Percentiles rank a stretch among this genome's conserved stretches.
Evolutionary conservation across 192 early-diverging fungal genomes (phyloP).

Genomic region (Obelidium mucronatum): DNA sequence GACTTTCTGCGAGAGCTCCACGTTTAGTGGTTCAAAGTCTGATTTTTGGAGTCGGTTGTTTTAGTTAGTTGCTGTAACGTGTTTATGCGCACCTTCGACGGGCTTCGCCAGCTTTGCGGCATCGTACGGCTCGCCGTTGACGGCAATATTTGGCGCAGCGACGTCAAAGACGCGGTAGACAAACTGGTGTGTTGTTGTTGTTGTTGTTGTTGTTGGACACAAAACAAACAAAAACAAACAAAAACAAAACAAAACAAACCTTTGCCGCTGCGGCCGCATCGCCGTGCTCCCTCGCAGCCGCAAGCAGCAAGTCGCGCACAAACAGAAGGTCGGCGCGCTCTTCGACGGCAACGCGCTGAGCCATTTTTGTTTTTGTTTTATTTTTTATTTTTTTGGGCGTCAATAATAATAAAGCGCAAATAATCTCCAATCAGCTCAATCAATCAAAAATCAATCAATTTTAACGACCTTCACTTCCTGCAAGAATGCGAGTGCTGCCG

Average conservation of each 20-base stretch:
- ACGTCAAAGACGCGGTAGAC: background rate
- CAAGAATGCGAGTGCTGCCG: no score
- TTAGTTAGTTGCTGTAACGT: background rate
- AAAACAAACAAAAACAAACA: background rate
- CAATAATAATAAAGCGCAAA: no score
- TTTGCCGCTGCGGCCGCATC: background rate
- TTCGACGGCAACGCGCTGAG: background rate
- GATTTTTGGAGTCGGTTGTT: background rate
- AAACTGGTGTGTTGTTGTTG: background rate
- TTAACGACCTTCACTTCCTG: no score
- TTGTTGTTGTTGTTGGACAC: no score
- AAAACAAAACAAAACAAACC: background rate
- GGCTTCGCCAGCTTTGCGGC: background rate
- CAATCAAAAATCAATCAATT: no score
- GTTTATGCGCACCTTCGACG: background rate
- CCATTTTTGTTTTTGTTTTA: background rate
- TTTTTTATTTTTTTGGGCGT: no score
- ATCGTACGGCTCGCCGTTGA: background rate
- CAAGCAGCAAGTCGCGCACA: background rate
- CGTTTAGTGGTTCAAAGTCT: conserved; percentile 16
- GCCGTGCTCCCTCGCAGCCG: background rate
- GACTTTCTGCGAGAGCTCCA: background rate
- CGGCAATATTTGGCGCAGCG: conserved; percentile 4
- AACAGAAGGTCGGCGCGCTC: background rate
- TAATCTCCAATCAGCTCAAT: no score